Conservation (phyloP, 2,329 filamentous ascomycete species). For the Fusarium haematococcum region DNA sequence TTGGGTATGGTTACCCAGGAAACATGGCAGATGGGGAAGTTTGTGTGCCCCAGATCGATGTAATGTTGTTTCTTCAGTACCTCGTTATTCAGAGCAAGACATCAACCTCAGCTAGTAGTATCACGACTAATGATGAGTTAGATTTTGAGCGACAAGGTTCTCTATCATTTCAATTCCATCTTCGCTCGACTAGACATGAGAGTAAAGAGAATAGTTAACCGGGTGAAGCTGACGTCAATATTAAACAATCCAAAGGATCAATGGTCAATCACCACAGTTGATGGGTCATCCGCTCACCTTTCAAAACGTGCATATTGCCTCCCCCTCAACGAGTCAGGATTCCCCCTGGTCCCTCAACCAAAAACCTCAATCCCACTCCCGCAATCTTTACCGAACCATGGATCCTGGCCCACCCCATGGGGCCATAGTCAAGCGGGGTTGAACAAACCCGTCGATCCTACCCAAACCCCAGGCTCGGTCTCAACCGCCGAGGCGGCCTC, state of each 20-base stretch:
- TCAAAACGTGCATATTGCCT: background rate
- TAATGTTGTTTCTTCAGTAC: background rate
- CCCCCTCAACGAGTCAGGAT: conserved; percentile 24
- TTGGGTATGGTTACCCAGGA: background rate
- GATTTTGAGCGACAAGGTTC: background rate
- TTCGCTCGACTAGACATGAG: too few species aligned
- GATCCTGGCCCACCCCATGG: conserved; percentile 10
- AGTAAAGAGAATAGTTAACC: too few species aligned
- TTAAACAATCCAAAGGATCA: background rate
- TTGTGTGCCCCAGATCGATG: background rate
- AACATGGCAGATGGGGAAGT: background rate
- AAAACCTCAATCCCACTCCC: background rate
- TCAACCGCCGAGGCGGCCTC: conserved; percentile 31
- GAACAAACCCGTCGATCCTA: background rate
- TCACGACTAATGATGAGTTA: background rate
- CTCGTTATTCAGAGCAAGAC: background rate
- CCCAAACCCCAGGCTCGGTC: conserved; percentile 17
- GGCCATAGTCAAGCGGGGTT: conserved; percentile 27
- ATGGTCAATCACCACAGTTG: background rate
- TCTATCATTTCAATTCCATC: too few species aligned
- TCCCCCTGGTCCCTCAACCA: conserved; percentile 8
- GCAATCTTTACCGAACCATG: background rate
- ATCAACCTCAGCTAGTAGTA: background rate
- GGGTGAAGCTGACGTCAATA: background rate
- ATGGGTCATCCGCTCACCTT: background rate